A percentile compares a stretch with the other conserved stretches of the same genome.
phyloP scores from a whole-genome alignment of 2,329 filamentous ascomycete species.

The Tolypocladium tropicale region DNA sequence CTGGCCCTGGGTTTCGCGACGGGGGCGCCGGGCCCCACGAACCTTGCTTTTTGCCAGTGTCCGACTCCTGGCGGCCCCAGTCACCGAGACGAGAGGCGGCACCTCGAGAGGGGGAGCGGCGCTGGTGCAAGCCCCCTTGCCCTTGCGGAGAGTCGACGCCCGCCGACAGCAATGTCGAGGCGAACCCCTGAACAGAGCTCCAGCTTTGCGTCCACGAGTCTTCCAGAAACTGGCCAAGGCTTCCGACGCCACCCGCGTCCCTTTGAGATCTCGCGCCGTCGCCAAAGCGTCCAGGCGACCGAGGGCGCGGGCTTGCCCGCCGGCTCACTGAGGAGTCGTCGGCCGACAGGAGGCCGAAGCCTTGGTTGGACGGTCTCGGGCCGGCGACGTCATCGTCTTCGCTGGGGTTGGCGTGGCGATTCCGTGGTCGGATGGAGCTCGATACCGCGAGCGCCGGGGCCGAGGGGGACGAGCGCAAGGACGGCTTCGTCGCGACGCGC shows the following conservation, averaged over 20 bases:
- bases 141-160: slow-evolving; percentile 10
- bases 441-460: slow-evolving; percentile 30
- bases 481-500: slow-evolving; percentile 16
- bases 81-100: slow-evolving; percentile 11
- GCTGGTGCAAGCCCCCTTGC: not conserved
- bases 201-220: slow-evolving; percentile 43
- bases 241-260: slow-evolving; percentile 22
- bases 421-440: slow-evolving; percentile 36
- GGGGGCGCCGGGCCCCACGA: slow-evolving; percentile 44
- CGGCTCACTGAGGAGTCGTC: slow-evolving; percentile 30
- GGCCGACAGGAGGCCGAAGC: slow-evolving; percentile 17
- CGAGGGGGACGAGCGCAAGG: slow-evolving; percentile 34
- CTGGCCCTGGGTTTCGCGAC: slow-evolving; percentile 23
- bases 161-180: slow-evolving; percentile 29
- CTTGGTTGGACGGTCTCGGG: slow-evolving; percentile 13
- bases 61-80: slow-evolving; percentile 9
- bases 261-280: slow-evolving; percentile 12
- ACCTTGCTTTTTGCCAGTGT: slow-evolving; percentile 7
- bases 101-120: slow-evolving; percentile 1
- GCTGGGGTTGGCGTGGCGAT: slow-evolving; percentile 31
- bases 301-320: slow-evolving; percentile 36
- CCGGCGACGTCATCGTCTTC: slow-evolving; percentile 19
- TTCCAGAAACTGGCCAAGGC: slow-evolving; percentile 31
- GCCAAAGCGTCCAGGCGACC: slow-evolving; percentile 30
- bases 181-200: slow-evolving; percentile 45